Percentiles rank a stretch among this genome's conserved stretches.
Evolutionary conservation across 1,284 basidiomycete genomes (phyloP).

Genomic region (Tremellales sp.): DNA sequence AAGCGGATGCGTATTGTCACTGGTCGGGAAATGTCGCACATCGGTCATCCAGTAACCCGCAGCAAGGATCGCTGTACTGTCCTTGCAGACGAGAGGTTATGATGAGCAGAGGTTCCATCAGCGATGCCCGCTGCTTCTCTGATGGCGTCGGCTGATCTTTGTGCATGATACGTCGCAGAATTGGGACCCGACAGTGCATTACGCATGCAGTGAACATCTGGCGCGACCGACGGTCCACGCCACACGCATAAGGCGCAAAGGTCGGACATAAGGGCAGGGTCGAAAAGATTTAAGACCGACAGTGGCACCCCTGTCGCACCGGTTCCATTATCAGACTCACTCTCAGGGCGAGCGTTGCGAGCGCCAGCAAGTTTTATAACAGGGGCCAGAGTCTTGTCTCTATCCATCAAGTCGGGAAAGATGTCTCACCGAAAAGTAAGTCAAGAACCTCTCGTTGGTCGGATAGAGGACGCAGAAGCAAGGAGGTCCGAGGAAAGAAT

Average conservation of each 20-base stretch:
- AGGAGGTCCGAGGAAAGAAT: not conserved
- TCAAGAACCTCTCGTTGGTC: constrained; percentile 5
- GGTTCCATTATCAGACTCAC: not conserved
- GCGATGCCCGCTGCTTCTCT: no score
- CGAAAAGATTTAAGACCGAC: not conserved
- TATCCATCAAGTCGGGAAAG: constrained; percentile 23
- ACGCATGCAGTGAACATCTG: no score
- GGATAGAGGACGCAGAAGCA: not conserved
- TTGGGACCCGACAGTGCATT: no score
- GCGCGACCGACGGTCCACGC: no score
- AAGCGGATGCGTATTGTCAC: no score
- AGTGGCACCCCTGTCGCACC: not conserved
- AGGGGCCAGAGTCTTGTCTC: not conserved
- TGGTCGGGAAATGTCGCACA: no score
- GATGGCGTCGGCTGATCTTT: no score
- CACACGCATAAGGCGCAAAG: not conserved
- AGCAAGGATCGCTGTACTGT: no score
- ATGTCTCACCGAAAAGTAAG: constrained; percentile 47
- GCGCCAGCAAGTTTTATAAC: not conserved
- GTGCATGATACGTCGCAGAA: no score
- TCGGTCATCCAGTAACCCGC: no score
- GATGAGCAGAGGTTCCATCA: no score
- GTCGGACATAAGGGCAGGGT: not conserved
- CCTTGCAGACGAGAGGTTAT: no score
- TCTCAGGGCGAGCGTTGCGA: not conserved